A percentile compares a stretch with the other conserved stretches of the same genome.
Conservation (phyloP, 129 eudicot genomes). For the Cynara cardunculus region DNA sequence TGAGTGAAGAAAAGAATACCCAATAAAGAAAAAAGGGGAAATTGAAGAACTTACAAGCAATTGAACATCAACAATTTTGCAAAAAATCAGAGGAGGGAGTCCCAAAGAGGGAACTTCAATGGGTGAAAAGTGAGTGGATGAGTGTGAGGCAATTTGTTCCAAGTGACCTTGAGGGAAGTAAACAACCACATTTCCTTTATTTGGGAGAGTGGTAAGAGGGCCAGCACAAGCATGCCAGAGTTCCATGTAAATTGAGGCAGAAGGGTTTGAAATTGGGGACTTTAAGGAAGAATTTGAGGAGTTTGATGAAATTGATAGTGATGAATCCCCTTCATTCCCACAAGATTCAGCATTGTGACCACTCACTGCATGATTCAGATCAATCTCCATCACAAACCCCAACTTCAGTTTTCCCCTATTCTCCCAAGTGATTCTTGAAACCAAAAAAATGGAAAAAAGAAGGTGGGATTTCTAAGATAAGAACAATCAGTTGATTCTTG, state of each 20-base stretch:
- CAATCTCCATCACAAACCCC: conserved; percentile 70
- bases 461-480: conserved; percentile 10
- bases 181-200: conserved; percentile 78
- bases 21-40: neutral
- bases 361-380: conserved; percentile 70
- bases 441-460: neutral
- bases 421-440: conserved; percentile 29
- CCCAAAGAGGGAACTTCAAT: conserved; percentile 67
- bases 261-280: conserved; percentile 35
- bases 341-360: conserved; percentile 40
- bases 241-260: conserved; percentile 53
- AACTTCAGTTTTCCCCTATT: neutral
- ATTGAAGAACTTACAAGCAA: conserved; percentile 55
- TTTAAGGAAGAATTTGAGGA: conserved; percentile 44
- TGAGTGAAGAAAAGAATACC: conserved; percentile 4
- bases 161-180: conserved; percentile 93
- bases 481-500: conserved; percentile 29
- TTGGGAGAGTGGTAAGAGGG: conserved; percentile 70
- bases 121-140: conserved; percentile 52
- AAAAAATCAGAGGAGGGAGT: conserved; percentile 84
- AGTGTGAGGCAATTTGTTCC: conserved; percentile 66
- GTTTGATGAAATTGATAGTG: conserved; percentile 44
- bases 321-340: conserved; percentile 33
- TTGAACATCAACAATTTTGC: conserved; percentile 73
- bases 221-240: conserved; percentile 99